phyloP scores from a whole-genome alignment of 208 protist species.

The Leptomonas seymouri region DNA sequence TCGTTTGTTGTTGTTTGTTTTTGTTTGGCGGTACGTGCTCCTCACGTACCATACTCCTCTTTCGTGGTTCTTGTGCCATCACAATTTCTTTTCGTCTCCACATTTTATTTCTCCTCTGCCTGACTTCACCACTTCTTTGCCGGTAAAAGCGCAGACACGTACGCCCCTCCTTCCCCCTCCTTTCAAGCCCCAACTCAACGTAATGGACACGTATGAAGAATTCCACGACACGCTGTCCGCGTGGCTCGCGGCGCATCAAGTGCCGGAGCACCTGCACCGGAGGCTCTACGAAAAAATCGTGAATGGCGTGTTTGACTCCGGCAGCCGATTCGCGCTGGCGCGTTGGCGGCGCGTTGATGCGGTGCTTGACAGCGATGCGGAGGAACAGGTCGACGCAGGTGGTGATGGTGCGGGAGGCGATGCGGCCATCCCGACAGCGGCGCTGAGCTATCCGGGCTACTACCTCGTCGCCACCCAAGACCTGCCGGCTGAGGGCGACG shows the following conservation, averaged over 20 bases:
- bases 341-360: neutral
- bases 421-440: slow-evolving; percentile 2
- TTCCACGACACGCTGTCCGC: slow-evolving; percentile 36
- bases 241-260: slow-evolving; percentile 39
- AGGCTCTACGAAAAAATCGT: slow-evolving; percentile 48
- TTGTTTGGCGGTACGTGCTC: no score
- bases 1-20: no score
- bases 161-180: no score
- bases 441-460: slow-evolving; percentile 25
- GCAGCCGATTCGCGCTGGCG: slow-evolving; percentile 42
- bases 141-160: no score
- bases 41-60: no score
- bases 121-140: no score
- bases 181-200: neutral
- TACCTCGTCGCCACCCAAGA: slow-evolving; percentile 46
- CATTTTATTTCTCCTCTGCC: no score
- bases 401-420: neutral
- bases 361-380: slow-evolving; percentile 12
- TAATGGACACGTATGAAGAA: slow-evolving; percentile 31
- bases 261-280: slow-evolving; percentile 37
- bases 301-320: slow-evolving; percentile 43
- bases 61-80: no score
- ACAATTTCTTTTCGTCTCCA: no score
- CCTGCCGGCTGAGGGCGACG: slow-evolving; percentile 37
- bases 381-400: slow-evolving; percentile 22